A percentile compares a stretch with the other conserved stretches of the same genome.
Conservation (phyloP, 1,284 basidiomycete species). For the Chiua sp. region DNA sequence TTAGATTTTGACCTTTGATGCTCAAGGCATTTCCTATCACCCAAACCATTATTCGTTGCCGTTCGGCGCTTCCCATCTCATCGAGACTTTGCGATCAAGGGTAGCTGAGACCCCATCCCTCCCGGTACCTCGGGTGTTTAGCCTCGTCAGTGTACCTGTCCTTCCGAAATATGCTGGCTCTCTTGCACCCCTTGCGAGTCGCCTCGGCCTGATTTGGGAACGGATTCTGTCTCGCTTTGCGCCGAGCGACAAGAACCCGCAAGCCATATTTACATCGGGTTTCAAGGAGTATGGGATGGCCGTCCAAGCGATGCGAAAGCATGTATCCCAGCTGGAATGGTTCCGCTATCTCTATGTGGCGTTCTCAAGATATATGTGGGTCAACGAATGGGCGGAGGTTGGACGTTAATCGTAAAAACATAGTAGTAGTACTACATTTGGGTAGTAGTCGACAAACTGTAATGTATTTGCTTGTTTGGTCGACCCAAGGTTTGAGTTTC, state of each 20-base stretch:
- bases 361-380: conserved; percentile 94
- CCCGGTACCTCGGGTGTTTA: conserved; percentile 54
- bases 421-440: too few relatives aligned
- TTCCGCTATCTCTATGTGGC: conserved; percentile 86
- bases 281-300: conserved; percentile 61
- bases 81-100: conserved; percentile 35
- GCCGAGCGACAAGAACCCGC: neutral
- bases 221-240: conserved; percentile 19
- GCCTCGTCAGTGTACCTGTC: conserved; percentile 63
- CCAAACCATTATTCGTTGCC: conserved; percentile 88
- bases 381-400: conserved; percentile 75
- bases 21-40: conserved; percentile 81
- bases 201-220: conserved; percentile 44
- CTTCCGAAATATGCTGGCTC: conserved; percentile 66
- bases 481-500: conserved; percentile 14
- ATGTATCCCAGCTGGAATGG: conserved; percentile 86
- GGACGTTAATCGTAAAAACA: neutral
- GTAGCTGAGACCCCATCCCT: conserved; percentile 13
- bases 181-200: conserved; percentile 52
- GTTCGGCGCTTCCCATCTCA: conserved; percentile 54
- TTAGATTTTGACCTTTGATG: conserved; percentile 93
- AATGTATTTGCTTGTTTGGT: conserved; percentile 39
- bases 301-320: conserved; percentile 74
- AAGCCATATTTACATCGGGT: conserved; percentile 54
- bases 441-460: neutral